Evolutionary conservation across 2,329 filamentous ascomycete species (phyloP).

Genomic region (Cladorrhinum sp.): DNA sequence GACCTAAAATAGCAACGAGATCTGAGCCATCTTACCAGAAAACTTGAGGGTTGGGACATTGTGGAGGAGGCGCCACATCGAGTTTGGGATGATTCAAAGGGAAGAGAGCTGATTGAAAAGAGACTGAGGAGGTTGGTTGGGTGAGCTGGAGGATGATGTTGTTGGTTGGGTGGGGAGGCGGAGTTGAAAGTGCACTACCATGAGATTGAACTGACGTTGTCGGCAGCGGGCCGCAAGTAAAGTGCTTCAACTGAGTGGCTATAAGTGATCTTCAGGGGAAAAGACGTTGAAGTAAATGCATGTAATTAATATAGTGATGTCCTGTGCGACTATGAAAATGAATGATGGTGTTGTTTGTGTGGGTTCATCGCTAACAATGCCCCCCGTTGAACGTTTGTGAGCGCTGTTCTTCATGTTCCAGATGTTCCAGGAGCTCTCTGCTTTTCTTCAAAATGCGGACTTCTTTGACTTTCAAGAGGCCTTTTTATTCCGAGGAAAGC

Average conservation of each 20-base stretch:
- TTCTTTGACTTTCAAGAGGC: too few relatives aligned
- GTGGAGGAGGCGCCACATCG: slow-evolving; percentile 81
- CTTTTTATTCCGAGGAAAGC: too few relatives aligned
- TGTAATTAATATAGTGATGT: background rate
- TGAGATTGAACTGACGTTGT: background rate
- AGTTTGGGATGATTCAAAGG: slow-evolving; percentile 76
- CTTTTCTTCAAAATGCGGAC: too few relatives aligned
- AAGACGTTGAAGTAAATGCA: background rate
- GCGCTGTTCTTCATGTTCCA: too few relatives aligned
- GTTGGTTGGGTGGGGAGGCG: background rate
- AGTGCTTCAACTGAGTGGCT: background rate
- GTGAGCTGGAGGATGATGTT: background rate
- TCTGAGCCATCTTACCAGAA: slow-evolving; percentile 73
- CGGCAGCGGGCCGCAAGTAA: background rate
- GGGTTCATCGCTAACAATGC: too few relatives aligned
- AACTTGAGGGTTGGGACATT: slow-evolving; percentile 79
- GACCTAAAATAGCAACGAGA: slow-evolving; percentile 63
- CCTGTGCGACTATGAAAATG: background rate
- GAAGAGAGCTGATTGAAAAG: slow-evolving; percentile 73
- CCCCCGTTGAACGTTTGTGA: too few relatives aligned
- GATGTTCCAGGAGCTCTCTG: too few relatives aligned
- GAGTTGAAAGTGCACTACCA: background rate
- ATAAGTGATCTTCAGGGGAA: background rate
- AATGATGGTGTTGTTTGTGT: too few relatives aligned
- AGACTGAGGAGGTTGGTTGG: slow-evolving; percentile 61